phyloP scores from a whole-genome alignment of 2,329 filamentous ascomycete genomes.

The Sodiomyces alkalinus region DNA sequence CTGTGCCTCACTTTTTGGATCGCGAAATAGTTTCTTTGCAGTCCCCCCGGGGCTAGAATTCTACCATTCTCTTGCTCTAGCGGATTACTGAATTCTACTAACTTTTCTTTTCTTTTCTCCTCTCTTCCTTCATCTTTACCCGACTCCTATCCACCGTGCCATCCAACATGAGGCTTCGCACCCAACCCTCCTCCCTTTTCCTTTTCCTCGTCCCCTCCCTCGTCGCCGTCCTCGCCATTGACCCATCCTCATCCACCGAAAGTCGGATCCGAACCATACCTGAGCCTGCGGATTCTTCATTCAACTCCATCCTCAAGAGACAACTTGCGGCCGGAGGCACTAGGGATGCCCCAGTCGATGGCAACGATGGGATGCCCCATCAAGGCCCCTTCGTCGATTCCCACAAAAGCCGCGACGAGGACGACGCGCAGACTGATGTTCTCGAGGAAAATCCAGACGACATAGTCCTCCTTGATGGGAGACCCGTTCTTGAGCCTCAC shows the following conservation, averaged over 20 bases:
- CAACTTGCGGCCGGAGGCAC: conserved; percentile 26
- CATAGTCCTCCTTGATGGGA: conserved; percentile 39
- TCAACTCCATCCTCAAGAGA: conserved; percentile 16
- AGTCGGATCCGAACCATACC: conserved; percentile 8
- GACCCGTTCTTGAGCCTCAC: conserved; percentile 42
- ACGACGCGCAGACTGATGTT: conserved; percentile 20
- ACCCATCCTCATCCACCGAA: no score
- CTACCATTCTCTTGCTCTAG: no score
- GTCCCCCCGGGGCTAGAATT: no score
- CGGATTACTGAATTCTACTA: no score
- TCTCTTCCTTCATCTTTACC: neutral
- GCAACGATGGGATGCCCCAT: conserved; percentile 86
- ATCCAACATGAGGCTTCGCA: conserved; percentile 43
- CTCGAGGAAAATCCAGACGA: conserved; percentile 36
- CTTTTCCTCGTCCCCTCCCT: conserved; percentile 45
- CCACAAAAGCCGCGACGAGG: conserved; percentile 16
- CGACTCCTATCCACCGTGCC: neutral
- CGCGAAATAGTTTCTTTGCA: no score
- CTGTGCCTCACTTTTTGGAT: no score
- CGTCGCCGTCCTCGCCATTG: conserved; percentile 26
- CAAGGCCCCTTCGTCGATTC: conserved; percentile 59
- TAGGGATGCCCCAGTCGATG: conserved; percentile 81
- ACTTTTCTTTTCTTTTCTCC: conserved; percentile 1
- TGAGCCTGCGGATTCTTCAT: conserved; percentile 11
- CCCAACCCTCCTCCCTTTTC: conserved; percentile 36